These are phyloP conservation scores for Gleditsia sinensis DNA, from an alignment of 306 rosid species.

Conservation along the genomic window DNA sequence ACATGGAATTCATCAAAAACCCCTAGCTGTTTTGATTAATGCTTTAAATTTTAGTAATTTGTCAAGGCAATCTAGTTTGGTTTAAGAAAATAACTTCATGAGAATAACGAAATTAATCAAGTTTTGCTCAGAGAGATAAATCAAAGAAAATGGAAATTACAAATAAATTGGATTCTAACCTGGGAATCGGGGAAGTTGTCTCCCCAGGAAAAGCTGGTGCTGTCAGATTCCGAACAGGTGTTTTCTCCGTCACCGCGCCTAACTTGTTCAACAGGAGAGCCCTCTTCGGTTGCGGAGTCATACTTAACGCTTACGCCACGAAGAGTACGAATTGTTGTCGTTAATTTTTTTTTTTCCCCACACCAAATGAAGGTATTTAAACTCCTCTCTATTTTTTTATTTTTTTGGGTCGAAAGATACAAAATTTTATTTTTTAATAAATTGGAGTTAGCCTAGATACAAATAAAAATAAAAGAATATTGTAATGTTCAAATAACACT, in stretches of 20 bases:
- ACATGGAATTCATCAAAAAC: neutral
- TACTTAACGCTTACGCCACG: neutral
- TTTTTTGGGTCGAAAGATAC: no score
- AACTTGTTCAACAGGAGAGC: neutral
- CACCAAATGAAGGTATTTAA: no score
- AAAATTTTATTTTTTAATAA: no score
- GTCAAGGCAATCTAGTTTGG: neutral
- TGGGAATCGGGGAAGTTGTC: neutral
- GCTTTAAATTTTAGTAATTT: neutral
- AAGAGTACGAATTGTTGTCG: no score
- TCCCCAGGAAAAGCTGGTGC: neutral
- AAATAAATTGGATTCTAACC: neutral
- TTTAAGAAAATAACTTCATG: neutral
- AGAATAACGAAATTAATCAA: neutral
- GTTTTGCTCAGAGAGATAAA: neutral
- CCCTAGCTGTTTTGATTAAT: neutral
- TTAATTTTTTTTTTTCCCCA: no score
- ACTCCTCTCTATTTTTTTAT: no score
- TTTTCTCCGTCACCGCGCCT: neutral
- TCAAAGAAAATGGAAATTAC: neutral
- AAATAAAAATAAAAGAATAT: no score
- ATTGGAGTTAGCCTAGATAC: no score
- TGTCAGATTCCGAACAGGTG: neutral
- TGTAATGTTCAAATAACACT: no score
- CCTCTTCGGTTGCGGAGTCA: neutral